These are phyloP conservation scores for Colletotrichum ledebouriae DNA, from an alignment of 2,329 filamentous ascomycete species.

Conservation along the genomic window DNA sequence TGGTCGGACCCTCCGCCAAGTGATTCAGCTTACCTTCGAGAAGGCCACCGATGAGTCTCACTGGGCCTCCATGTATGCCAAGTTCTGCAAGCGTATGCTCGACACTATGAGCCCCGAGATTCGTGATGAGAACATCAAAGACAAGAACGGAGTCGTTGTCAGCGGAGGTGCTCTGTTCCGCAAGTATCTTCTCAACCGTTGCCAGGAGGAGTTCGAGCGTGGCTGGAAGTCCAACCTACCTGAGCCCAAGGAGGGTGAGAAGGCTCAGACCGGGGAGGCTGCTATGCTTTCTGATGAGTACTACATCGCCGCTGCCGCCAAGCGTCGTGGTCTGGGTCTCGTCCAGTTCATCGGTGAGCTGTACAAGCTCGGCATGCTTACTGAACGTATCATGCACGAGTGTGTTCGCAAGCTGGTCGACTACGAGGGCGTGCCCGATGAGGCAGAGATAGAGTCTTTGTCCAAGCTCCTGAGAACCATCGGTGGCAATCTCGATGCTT, in stretches of 20 bases:
- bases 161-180: conserved; percentile 95
- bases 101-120: conserved; percentile 95
- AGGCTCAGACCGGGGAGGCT: conserved; percentile 73
- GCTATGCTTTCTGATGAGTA: conserved; percentile 95
- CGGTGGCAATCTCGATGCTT: conserved; percentile 85
- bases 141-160: conserved; percentile 90
- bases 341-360: conserved; percentile 99
- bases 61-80: conserved; percentile 99
- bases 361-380: conserved; percentile 99
- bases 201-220: conserved; percentile 98
- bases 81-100: conserved; percentile 98
- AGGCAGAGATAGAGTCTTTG: conserved; percentile 96
- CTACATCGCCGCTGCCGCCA: conserved; percentile 92
- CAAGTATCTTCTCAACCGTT: conserved; percentile 98
- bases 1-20: conserved; percentile 93
- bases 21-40: conserved; percentile 99
- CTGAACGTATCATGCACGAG: conserved; percentile 99
- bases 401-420: conserved; percentile 98
- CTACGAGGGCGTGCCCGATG: conserved; percentile 92
- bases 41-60: conserved; percentile 99
- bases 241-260: conserved; percentile 77
- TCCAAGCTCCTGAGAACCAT: conserved; percentile 94
- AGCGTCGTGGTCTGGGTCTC: conserved; percentile 95
- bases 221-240: conserved; percentile 95
- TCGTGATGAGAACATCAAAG: conserved; percentile 92